Base-by-base conservation (phyloP, 768 basidiomycete genomes). In the Calocera viscosa region DNA sequence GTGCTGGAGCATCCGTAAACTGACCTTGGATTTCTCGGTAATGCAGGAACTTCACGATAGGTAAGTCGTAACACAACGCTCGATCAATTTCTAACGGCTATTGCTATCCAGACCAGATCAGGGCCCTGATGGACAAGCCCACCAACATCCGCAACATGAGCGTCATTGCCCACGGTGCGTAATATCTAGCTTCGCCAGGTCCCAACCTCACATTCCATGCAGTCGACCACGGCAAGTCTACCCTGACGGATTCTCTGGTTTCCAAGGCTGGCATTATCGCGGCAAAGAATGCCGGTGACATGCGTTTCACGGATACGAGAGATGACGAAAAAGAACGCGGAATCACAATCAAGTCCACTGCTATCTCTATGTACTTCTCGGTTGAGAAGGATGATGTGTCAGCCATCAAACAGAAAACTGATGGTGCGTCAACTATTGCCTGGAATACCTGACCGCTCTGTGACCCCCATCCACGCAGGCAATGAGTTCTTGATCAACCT, bases 211-310 rank as follows among this genome's bases (percentile, higher is more conserved):
- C 65, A 49, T 41, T 35, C 19, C 22, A 60, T n/a, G n/a, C 74
- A 92, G 96, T 99, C 85, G 96, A 99, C 80, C 96, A 99, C 82
- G 96, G 96, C 81, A 99, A 99, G 80, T 99, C 96, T 67, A 99
- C 96, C 73, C 87, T 99, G 72, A 97, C 96, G 72, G 96, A 99
- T 79, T 97, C 95, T 43, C 83, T 99, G 49, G 94, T 99, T 76
- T 94, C 95, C 71, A 98, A 98, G 82, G 96, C 96, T 70, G 96
- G 96, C 84, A 99, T 99, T 77, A 97, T 99, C 73, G 95, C 96
- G 69, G 80, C 82, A 47, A 81, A 91, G 74, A 95, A 96, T 77
- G 92, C 96, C 68, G 96, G 96, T 76, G 93, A 96, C 68, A 83
- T 91, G 85, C 91, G 95, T 68, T 97, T 94, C 77, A 98, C 92